Base-by-base conservation (phyloP, 345 rosid genomes). In the Tarenaya hassleriana region DNA sequence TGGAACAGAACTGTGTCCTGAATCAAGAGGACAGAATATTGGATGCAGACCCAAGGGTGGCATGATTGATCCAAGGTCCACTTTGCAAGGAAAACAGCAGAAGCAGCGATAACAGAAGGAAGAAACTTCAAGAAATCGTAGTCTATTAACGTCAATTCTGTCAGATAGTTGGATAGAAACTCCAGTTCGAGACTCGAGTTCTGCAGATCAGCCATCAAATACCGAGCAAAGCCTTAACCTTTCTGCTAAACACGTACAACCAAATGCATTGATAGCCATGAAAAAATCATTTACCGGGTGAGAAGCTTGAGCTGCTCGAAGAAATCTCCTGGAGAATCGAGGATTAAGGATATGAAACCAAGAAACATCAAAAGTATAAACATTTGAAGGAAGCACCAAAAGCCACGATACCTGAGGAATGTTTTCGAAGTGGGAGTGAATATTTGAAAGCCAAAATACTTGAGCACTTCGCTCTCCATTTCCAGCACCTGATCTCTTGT, bases 91-190 rank as follows among this genome's bases (percentile, higher is more conserved):
- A 91, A 84, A 17, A 91, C 87, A 44, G 96, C 84, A 7, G 98
- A 84, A 13, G 98, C 96, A 64, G 98, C 96, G 52, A 82, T 69
- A 19, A 77, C 53, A 19, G 98, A 91, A 55, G 98, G 98, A 41
- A 79, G 76, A 19, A 68, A 82, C 42, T 63, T 82, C 71, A 91
- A 53, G 77, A 87, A 86, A 16, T 53, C 47, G 8, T 74, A 74
- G 41, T 86, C 85, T 3, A 74, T n/a, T 52, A 91, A 54, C 21
- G 98, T 74, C 68, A 91, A 54, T 67, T 91, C 97, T 41, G 88
- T 77, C 0, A 86, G 76, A 68, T 86, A 90, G 58, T 84, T 74
- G 18, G 95, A 84, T 63, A 91, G 56, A 72, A 62, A 84, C 64
- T 82, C 95, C 64, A 87, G 41, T 58, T 91, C 95, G 40, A 78